Conservation (phyloP, 495 filamentous ascomycete genomes). For the Neurospora sp. region DNA sequence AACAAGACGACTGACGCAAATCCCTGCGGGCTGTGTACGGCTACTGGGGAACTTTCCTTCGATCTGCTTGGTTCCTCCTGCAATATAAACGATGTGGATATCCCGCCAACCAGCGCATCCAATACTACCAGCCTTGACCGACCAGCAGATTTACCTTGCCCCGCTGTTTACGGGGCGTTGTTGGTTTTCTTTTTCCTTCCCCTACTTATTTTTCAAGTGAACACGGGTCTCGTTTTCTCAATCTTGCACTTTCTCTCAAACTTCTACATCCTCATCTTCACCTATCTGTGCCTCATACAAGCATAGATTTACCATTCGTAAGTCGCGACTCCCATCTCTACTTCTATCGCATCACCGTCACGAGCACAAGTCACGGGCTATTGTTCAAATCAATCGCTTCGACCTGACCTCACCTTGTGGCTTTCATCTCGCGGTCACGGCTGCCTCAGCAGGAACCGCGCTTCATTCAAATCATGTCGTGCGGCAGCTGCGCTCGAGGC, state of each 20-base stretch:
- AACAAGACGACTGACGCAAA: neutral
- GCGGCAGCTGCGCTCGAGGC: neutral
- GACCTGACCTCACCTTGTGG: neutral
- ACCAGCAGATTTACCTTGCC: neutral
- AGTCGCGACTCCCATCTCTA: neutral
- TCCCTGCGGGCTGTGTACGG: neutral
- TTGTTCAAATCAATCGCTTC: neutral
- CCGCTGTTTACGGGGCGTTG: neutral
- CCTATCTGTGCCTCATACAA: neutral
- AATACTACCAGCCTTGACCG: neutral
- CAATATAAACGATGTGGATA: slow-evolving; percentile 11
- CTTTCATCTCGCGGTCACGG: neutral
- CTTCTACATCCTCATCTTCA: neutral
- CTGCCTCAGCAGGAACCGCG: neutral
- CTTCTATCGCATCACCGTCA: neutral
- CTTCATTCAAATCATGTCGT: neutral
- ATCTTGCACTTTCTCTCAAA: neutral
- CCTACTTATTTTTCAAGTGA: neutral
- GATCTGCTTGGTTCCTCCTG: neutral
- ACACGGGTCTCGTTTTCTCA: neutral
- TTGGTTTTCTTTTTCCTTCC: neutral
- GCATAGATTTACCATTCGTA: neutral
- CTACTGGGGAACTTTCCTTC: neutral
- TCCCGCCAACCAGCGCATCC: slow-evolving; percentile 14
- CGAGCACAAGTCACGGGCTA: neutral